Conservation (phyloP, 345 rosid species). For the Murraya paniculata region DNA sequence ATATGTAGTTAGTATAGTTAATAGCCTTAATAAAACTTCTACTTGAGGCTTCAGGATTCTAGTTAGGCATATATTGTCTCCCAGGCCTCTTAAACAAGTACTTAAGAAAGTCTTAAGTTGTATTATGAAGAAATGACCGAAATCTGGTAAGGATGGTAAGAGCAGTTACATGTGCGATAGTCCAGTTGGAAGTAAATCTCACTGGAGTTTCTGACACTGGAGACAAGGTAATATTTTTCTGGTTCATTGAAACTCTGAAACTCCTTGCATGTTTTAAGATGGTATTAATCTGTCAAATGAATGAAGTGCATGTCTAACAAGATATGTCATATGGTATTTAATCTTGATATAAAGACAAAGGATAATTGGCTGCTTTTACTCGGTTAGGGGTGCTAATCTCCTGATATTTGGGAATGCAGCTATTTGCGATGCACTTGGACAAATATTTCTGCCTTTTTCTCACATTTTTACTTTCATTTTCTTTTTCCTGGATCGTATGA, state of each 20-base stretch:
- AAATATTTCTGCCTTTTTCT: not conserved
- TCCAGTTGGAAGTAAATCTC: not conserved
- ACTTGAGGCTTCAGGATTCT: not conserved
- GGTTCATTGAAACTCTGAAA: not conserved
- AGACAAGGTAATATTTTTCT: not conserved
- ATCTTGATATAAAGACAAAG: slow-evolving; percentile 1
- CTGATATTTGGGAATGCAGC: not conserved
- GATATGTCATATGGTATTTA: not conserved
- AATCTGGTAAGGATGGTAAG: not conserved
- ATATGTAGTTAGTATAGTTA: not conserved
- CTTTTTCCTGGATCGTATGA: not conserved
- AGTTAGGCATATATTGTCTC: not conserved
- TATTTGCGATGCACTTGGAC: not conserved
- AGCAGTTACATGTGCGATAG: not conserved
- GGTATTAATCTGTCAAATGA: not conserved
- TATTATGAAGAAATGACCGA: not conserved
- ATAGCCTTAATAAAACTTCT: not conserved
- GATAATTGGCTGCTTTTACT: not conserved
- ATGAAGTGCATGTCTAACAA: not conserved
- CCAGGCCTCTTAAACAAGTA: not conserved
- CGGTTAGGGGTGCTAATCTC: not conserved
- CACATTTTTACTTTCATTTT: not conserved
- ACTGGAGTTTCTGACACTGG: not conserved
- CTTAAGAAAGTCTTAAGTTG: not conserved
- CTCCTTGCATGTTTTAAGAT: not conserved